Base-by-base conservation (phyloP, 805 yeast species). In the Schwanniomyces occidentalis region DNA sequence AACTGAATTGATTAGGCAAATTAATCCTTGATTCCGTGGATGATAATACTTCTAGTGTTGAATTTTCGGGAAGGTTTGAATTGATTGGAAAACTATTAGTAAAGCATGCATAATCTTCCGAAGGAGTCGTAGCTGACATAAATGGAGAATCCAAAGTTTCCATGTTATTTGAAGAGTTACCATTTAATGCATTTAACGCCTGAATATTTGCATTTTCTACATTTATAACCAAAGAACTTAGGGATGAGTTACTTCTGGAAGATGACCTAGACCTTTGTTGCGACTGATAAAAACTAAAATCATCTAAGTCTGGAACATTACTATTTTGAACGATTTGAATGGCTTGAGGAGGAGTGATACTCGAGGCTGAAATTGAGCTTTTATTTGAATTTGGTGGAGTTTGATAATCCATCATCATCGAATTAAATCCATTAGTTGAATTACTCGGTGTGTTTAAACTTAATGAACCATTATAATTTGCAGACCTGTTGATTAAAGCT, bases 361-460 rank as follows among this genome's bases (percentile, higher is more conserved):
- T 36, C 16, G 37, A 27, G 38, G 16, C 39, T 42, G 46, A 55
- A 24, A 59, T 38, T 4, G 66, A 61, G 20, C 60, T 52, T 41
- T 65, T 66, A 32, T 51, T 48, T 10, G 66, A 58, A 14, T 48
- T 44, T 12, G 69, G 69, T 3, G 70, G 71, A 1, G 71, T 65
- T 34, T 63, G 68, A 38, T 61, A 64, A 34, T 65, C 70, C 56
- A 60, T 51, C 65, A 63, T 61, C 64, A 61, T 60, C 4, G 65
- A 39, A 42, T 62, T 63, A 46, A 57, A 60, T 6, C 55, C 52
- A 26, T 36, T 39, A 7, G 49, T 40, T 12, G 36, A 27, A 9
- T 18, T 25, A 8, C 28, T 26, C 12, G 42, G 42, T 8, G 36
- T 32, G 22, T 27, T 31, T 7, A 38, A 30, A n/a, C n/a, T n/a